These are phyloP conservation scores for Trichothecium sympodiale DNA, from an alignment of 2,329 filamentous ascomycete species.

Conservation along the genomic window DNA sequence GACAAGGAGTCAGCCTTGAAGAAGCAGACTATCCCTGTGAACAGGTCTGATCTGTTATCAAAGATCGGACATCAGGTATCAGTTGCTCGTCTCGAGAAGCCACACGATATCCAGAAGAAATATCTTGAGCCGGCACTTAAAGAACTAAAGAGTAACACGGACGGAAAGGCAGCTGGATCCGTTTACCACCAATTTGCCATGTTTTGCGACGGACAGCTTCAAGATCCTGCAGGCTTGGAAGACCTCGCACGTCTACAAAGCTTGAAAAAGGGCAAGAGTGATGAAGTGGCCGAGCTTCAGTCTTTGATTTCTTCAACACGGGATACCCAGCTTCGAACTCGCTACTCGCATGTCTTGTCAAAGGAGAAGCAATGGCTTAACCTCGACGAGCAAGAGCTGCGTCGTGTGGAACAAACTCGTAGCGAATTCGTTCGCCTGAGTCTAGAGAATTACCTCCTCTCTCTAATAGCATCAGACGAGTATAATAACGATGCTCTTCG, in stretches of 20 bases:
- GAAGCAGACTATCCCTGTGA: conserved; percentile 61
- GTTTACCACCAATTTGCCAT: conserved; percentile 92
- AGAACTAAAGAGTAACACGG: conserved; percentile 58
- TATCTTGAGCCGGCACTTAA: conserved; percentile 79
- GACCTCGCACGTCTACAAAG: conserved; percentile 74
- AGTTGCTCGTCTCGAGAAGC: conserved; percentile 80
- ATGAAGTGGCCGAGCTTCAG: conserved; percentile 67
- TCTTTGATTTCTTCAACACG: conserved; percentile 40
- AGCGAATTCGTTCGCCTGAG: conserved; percentile 79
- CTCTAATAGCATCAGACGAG: conserved; percentile 73
- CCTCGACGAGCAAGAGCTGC: conserved; percentile 81
- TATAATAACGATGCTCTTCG: conserved; percentile 84
- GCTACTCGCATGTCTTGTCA: conserved; percentile 47
- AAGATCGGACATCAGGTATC: conserved; percentile 84
- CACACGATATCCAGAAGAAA: conserved; percentile 76
- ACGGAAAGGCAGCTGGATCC: conserved; percentile 66
- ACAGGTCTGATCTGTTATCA: conserved; percentile 68
- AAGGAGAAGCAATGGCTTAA: conserved; percentile 82
- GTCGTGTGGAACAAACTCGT: conserved; percentile 63
- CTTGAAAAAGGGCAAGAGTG: conserved; percentile 67
- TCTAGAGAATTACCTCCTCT: conserved; percentile 84
- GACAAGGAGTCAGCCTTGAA: conserved; percentile 47
- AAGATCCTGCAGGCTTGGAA: conserved; percentile 73
- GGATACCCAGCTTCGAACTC: conserved; percentile 41
- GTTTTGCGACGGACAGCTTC: conserved; percentile 90